phyloP scores from a whole-genome alignment of 2,329 filamentous ascomycete species.

The Salinomyces thailandicus region DNA sequence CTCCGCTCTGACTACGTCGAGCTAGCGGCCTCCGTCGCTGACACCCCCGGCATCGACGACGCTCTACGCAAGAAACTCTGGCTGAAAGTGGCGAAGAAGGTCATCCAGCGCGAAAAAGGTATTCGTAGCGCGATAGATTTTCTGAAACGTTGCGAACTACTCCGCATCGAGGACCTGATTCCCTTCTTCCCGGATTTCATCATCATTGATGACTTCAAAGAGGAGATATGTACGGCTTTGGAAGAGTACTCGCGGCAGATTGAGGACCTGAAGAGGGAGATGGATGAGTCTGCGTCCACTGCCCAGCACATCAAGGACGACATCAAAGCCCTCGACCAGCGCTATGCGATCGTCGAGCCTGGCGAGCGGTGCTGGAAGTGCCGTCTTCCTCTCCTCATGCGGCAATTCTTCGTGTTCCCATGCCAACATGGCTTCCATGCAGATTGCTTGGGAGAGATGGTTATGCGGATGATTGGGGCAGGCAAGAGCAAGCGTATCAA shows the following conservation, averaged over 20 bases:
- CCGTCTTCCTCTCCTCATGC: conserved; percentile 69
- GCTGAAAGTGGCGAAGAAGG: conserved; percentile 89
- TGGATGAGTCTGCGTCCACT: conserved; percentile 87
- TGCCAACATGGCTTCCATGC: conserved; percentile 98
- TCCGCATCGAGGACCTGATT: conserved; percentile 92
- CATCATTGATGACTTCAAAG: conserved; percentile 97
- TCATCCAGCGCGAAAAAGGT: conserved; percentile 73
- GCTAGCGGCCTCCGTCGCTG: conserved; percentile 78
- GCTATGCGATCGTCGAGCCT: conserved; percentile 93
- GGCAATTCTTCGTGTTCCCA: conserved; percentile 96
- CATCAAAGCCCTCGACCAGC: conserved; percentile 71
- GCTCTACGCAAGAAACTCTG: conserved; percentile 84
- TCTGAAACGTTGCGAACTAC: conserved; percentile 76
- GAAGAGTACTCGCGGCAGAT: conserved; percentile 92
- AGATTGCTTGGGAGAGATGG: conserved; percentile 78
- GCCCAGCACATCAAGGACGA: conserved; percentile 85
- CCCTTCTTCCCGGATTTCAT: conserved; percentile 99
- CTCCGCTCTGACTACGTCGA: conserved; percentile 83
- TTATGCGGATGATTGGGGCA: conserved; percentile 69
- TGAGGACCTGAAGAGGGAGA: conserved; percentile 76
- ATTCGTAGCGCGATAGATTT: conserved; percentile 88
- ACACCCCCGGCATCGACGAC: conserved; percentile 64
- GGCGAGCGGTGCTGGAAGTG: conserved; percentile 92
- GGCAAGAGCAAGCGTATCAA: conserved; percentile 69
- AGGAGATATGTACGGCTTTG: conserved; percentile 87